These are phyloP conservation scores for Cryptococcus jaspeensis DNA, from an alignment of 1,284 basidiomycete genomes.

Conservation along the genomic window DNA sequence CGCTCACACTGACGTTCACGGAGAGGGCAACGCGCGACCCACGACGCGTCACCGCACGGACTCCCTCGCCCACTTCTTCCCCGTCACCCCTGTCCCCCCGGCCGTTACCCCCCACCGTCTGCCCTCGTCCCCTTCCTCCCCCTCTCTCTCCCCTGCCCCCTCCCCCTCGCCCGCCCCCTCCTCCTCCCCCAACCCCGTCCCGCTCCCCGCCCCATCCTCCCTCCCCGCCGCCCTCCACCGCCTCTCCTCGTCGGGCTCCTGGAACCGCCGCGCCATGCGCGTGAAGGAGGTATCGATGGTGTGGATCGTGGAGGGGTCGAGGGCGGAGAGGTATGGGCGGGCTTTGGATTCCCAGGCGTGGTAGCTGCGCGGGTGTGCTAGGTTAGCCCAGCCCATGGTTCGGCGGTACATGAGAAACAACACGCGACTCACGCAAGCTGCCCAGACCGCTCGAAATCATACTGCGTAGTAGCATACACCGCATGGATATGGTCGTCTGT, in stretches of 20 bases:
- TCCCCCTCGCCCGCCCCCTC: slow-evolving; percentile 15
- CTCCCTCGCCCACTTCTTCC: too few relatives aligned
- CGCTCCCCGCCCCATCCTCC: slow-evolving; percentile 13
- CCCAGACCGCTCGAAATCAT: slow-evolving; percentile 38
- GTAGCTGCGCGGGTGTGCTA: slow-evolving; percentile 19
- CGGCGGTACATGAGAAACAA: background rate
- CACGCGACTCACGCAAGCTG: slow-evolving; percentile 41
- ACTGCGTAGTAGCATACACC: slow-evolving; percentile 36
- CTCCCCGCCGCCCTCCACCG: slow-evolving; percentile 18
- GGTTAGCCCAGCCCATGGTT: too few relatives aligned
- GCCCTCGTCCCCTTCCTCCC: background rate
- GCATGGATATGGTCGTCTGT: slow-evolving; percentile 33
- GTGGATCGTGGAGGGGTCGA: slow-evolving; percentile 33
- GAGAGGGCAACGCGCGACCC: too few relatives aligned
- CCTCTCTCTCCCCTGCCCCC: slow-evolving; percentile 1
- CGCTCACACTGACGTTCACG: too few relatives aligned
- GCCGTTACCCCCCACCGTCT: background rate
- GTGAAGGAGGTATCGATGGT: slow-evolving; percentile 37
- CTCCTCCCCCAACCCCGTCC: slow-evolving; percentile 10
- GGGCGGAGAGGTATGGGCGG: slow-evolving; percentile 24
- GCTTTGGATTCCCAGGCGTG: slow-evolving; percentile 49
- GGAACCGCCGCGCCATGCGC: slow-evolving; percentile 34
- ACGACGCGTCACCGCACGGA: too few relatives aligned
- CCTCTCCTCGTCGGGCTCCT: slow-evolving; percentile 29
- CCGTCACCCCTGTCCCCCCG: too few relatives aligned